Base-by-base conservation (phyloP, 768 basidiomycete genomes). In the Kwoniella europaea region DNA sequence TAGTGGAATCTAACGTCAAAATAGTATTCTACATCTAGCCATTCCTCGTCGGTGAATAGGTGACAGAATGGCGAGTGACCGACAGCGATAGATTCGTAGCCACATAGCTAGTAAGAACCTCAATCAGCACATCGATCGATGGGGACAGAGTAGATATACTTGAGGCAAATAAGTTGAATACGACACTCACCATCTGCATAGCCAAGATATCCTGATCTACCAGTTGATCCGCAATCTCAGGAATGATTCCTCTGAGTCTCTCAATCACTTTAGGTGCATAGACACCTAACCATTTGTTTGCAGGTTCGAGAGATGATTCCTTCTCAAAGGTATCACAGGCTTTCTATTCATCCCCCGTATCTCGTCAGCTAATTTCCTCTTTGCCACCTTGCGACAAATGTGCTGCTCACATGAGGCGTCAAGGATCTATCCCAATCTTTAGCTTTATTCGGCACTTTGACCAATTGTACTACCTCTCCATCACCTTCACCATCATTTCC, bases 241-340 rank as follows among this genome's bases (percentile, higher is more conserved):
- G 74, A 55, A 80, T 69, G 22, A 67, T 35, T 1, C 53, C 44
- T 5, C 53, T 53, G 1, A 84, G 63, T 54, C 84, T 54, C 2
- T 75, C 74, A 16, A 79, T 76, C 35, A 83, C 74, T 43, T 65
- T 62, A 3, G 76, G 76, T 0, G 80, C 84, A 63, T 79, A 84
- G 15, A 78, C 71, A 2, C 72, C 67, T 2, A 85, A 72, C 84
- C 84, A 85, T n/a, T 77, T 57, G 44, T 74, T 76, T 4, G 83
- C 84, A 16, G 83, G 80, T 55, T 74, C 70, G 15, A 84, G 78
- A 15, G 78, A 80, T 13, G 76, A 66, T 60, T 81, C 71, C 69
- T 85, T 85, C 29, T 83, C 77, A 71, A 84, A 85, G 3, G 81
- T 74, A 63, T 80, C 80, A 75, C 85, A 85, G 18, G 84, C 82